phyloP scores from a whole-genome alignment of 2,329 filamentous ascomycete genomes.

The Coniochaeta pulveracea region DNA sequence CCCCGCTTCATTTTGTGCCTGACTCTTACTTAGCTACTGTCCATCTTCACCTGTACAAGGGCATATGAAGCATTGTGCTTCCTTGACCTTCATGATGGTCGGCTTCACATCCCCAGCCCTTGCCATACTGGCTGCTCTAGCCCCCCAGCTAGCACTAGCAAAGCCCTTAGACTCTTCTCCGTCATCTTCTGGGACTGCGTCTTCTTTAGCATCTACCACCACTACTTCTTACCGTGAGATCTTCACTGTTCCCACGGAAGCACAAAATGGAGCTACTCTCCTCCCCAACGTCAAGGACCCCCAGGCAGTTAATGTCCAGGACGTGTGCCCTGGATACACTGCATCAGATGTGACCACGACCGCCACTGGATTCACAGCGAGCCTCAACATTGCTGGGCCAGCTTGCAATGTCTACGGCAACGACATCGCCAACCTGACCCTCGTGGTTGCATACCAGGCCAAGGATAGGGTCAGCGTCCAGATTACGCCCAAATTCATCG shows the following conservation, averaged over 20 bases:
- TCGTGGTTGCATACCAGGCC: conserved; percentile 59
- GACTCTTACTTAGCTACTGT: no score
- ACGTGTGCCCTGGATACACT: conserved; percentile 57
- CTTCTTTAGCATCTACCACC: conserved; percentile 1
- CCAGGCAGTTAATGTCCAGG: conserved; percentile 49
- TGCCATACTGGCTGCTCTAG: conserved; percentile 5
- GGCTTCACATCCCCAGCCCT: conserved; percentile 2
- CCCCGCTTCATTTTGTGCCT: no score
- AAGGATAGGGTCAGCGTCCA: conserved; percentile 55
- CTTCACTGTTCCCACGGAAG: conserved; percentile 35
- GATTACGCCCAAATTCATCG: conserved; percentile 55
- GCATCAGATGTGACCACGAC: conserved; percentile 47
- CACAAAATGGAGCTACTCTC: conserved; percentile 31
- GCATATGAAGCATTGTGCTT: no score
- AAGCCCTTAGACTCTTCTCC: not conserved
- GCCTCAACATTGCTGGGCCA: conserved; percentile 56
- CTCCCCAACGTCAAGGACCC: conserved; percentile 56
- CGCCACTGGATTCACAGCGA: conserved; percentile 50
- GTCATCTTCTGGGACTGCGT: conserved; percentile 1
- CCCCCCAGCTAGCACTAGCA: not conserved
- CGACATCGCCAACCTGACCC: conserved; percentile 54
- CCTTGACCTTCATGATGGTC: not conserved
- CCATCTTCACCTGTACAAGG: no score
- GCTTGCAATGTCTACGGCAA: conserved; percentile 71
- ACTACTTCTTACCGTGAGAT: conserved; percentile 6